Evolutionary conservation across 2,329 filamentous ascomycete genomes (phyloP).

Genomic region (Penicillium oxalicum): DNA sequence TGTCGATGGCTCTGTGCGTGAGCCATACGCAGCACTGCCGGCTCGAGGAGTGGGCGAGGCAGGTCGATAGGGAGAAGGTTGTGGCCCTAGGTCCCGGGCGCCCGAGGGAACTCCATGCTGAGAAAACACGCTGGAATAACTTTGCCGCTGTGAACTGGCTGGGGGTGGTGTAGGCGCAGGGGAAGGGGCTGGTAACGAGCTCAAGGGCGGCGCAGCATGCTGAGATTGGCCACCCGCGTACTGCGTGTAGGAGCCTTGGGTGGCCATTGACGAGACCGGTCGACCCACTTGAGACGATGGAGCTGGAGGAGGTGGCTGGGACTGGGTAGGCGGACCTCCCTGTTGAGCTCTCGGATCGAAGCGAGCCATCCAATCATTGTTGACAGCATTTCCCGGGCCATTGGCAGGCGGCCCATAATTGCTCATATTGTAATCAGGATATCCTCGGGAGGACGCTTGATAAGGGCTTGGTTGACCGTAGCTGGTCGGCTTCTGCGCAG

Average conservation of each 20-base stretch:
- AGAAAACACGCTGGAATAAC: slow-evolving; percentile 27
- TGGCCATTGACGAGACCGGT: slow-evolving; percentile 11
- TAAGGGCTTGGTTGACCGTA: slow-evolving; percentile 27
- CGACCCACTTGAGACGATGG: slow-evolving; percentile 16
- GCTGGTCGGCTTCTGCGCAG: slow-evolving; percentile 21
- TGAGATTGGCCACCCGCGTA: slow-evolving; percentile 24
- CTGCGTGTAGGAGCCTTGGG: slow-evolving; percentile 27
- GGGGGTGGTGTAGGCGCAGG: slow-evolving; percentile 31
- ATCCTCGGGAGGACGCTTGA: slow-evolving; percentile 25
- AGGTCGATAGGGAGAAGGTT: slow-evolving; percentile 20
- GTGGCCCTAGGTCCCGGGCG: slow-evolving; percentile 28
- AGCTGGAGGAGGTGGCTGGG: slow-evolving; percentile 18
- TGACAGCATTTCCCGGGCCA: slow-evolving; percentile 23
- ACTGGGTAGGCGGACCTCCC: slow-evolving; percentile 17
- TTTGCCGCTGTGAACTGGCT: slow-evolving; percentile 24
- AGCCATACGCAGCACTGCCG: slow-evolving; percentile 25
- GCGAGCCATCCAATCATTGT: slow-evolving; percentile 39
- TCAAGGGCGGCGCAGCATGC: slow-evolving; percentile 17
- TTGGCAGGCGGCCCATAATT: slow-evolving; percentile 25
- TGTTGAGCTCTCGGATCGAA: slow-evolving; percentile 38
- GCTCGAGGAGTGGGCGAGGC: slow-evolving; percentile 29
- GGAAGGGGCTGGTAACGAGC: slow-evolving; percentile 27
- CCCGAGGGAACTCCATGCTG: slow-evolving; percentile 20
- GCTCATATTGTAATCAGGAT: slow-evolving; percentile 26
- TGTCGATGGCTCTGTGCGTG: slow-evolving; percentile 28